phyloP scores from a whole-genome alignment of 352 stramenopile genomes.

The Phytophthora pseudosyringae region DNA sequence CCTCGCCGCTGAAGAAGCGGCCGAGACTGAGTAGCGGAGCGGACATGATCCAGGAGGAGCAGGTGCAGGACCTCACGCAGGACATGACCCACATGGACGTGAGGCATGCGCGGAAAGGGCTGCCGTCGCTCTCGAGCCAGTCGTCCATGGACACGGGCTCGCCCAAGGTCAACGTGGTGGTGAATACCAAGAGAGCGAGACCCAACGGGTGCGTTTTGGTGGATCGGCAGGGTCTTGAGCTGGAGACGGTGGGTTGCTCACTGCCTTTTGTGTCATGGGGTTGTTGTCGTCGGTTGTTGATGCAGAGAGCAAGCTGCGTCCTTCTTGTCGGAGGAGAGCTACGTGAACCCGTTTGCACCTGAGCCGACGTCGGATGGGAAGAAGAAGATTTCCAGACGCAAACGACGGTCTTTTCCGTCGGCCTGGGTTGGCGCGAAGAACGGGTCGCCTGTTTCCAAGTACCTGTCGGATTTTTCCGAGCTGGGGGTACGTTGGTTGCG shows the following conservation, averaged over 20 bases:
- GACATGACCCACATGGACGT: constrained; percentile 86
- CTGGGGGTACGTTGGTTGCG: constrained; percentile 51
- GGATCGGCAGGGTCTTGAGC: neutral
- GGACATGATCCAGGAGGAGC: constrained; percentile 58
- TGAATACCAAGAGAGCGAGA: constrained; percentile 39
- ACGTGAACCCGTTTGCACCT: constrained; percentile 77
- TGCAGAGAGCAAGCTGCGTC: constrained; percentile 35
- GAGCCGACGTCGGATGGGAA: constrained; percentile 54
- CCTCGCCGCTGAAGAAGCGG: constrained; percentile 84
- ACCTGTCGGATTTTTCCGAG: constrained; percentile 83
- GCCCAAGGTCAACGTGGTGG: constrained; percentile 37
- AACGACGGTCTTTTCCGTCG: constrained; percentile 71
- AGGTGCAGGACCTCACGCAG: constrained; percentile 74
- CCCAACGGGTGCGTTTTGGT: constrained; percentile 34
- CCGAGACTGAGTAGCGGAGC: constrained; percentile 45
- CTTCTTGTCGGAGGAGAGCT: constrained; percentile 48
- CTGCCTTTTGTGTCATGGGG: constrained; percentile 6
- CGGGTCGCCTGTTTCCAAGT: constrained; percentile 65
- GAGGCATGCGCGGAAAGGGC: constrained; percentile 33
- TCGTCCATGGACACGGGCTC: constrained; percentile 47
- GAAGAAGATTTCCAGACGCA: constrained; percentile 69
- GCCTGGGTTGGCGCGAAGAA: constrained; percentile 40
- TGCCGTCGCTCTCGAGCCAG: constrained; percentile 62
- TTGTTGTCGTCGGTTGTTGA: constrained; percentile 19
- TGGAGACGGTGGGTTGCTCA: constrained; percentile 10